Evolutionary conservation across 2,329 filamentous ascomycete species (phyloP), one percentile per base, ranked within the genome.

Genomic region (Simplicillium aogashimaense): DNA sequence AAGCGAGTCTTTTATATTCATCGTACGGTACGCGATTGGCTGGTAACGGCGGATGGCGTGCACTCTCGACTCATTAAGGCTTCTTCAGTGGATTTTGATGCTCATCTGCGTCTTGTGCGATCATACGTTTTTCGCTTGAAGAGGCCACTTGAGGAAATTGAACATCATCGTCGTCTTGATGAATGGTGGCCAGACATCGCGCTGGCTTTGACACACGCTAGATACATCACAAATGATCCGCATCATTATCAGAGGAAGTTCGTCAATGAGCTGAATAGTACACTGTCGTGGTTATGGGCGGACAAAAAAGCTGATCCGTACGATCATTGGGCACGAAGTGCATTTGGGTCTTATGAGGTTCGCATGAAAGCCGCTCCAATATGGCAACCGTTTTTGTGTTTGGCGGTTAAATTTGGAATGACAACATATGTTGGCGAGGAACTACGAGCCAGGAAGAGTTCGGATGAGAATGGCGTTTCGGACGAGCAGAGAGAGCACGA

Each of bases 131-230:
- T 62, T 0, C 57, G 52, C 1, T 48, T 63, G 36, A 61, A 61
- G 40, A 29, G 47, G 4, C 50, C 60, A 0, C 49, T 63, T 0
- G 55, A 57, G n/a, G 49, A 53, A 17, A 42, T 59, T 13, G 60
- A 63, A 38, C 56, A 55, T 31, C 60, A 63, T 15, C 58, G 60
- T 5, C 47, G 59, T 2, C 44, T 63, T 12, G 60, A 63, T 14
- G 60, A 63, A 32, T 63, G 59, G 60, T 63, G 58, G 35, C 59
- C 60, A 0, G 59, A 58, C 6, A 60, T 63, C 38, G 54, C 53
- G 1, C 50, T 63, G 2, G 56, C 59, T n/a, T 51, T 63, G 47
- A 56, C 59, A 1, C 60, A 63, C 35, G 57, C 59, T 4, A 47
- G 60, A 14, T 45, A 56, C 37, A 43, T 57, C 14, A 15, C 13